Percentiles rank a stretch among this genome's conserved stretches.
Conservation (phyloP, 2,329 filamentous ascomycete species). For the Aspergillus oerlinghausenensis region DNA sequence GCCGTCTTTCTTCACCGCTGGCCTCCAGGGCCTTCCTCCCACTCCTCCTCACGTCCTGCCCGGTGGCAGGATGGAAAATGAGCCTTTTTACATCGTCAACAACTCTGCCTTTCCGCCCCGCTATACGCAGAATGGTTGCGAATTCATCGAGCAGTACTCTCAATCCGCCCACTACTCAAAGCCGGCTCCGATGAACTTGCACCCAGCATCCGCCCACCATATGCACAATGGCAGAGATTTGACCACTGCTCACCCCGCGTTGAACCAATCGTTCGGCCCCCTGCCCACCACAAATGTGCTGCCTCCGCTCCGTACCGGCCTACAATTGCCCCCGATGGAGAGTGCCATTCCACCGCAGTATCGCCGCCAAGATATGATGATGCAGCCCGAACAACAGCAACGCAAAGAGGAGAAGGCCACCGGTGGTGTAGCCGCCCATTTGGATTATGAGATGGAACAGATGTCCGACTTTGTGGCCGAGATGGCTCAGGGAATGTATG, state of each 20-base stretch:
- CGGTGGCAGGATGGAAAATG: slow-evolving; percentile 34
- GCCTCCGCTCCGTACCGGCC: slow-evolving; percentile 38
- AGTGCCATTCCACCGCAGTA: slow-evolving; percentile 39
- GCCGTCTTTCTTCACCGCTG: slow-evolving; percentile 41
- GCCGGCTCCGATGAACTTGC: slow-evolving; percentile 30
- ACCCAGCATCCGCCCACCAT: slow-evolving; percentile 25
- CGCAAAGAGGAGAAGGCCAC: slow-evolving; percentile 62
- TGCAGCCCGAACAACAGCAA: slow-evolving; percentile 30
- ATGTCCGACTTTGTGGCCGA: slow-evolving; percentile 95
- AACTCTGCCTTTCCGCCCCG: slow-evolving; percentile 39
- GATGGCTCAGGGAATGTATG: slow-evolving; percentile 73
- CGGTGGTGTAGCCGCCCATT: slow-evolving; percentile 85
- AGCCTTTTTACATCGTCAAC: slow-evolving; percentile 36
- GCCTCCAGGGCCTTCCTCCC: slow-evolving; percentile 38
- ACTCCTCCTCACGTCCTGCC: slow-evolving; percentile 39
- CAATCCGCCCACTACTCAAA: slow-evolving; percentile 39
- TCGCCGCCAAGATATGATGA: slow-evolving; percentile 36
- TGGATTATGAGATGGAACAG: slow-evolving; percentile 94
- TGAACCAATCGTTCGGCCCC: slow-evolving; percentile 33
- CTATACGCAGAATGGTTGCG: slow-evolving; percentile 41
- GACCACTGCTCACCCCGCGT: slow-evolving; percentile 17
- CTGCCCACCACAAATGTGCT: slow-evolving; percentile 32
- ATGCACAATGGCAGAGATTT: slow-evolving; percentile 33
- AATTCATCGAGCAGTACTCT: slow-evolving; percentile 45
- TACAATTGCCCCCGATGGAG: slow-evolving; percentile 39